Base-by-base conservation (phyloP, 108 stramenopile genomes). In the Pseudonitzschia multiseries region DNA sequence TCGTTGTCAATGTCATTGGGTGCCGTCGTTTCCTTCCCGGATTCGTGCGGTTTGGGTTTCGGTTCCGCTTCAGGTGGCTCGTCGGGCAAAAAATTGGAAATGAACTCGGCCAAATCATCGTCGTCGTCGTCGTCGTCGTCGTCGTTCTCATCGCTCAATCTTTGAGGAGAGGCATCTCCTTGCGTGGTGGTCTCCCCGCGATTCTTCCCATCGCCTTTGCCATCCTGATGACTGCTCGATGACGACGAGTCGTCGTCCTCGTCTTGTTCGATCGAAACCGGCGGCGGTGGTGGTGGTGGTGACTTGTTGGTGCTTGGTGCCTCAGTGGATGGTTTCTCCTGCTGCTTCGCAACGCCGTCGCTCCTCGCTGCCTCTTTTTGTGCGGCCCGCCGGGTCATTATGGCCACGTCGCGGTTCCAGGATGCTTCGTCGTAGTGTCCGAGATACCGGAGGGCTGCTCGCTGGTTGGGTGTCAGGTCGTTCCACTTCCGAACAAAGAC, bases 111-210 rank as follows among this genome's bases (percentile, higher is more conserved):
- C 29, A 59, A 2, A 13, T 31, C 29, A 22, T 59, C 29, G 8
- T 59, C 57, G n/a, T 31, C 57, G 27, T 59, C 57, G 0, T 59
- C 24, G n/a, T 59, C n/a, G n/a, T n/a, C n/a, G n/a, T n/a, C n/a
- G n/a, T n/a, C n/a, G n/a, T n/a, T n/a, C n/a, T n/a, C n/a, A n/a
- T n/a, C 24, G 36, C 36, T 36, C 36, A 6, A 36, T 6, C 6
- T 36, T 36, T 6, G 36, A 36, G 36, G 4, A 2, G 36, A 36
- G 36, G 36, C 36, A 36, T 36, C 36, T 36, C 36, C 6, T 6
- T 36, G 36, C 2, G 36, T 2, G 36, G 6, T 53, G 52, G 0
- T 53, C 10, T 4, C 24, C 8, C 14, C 24, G 53, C 8, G n/a
- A 24, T 6, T 10, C 4, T 24, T 15, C 22, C 24, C 53, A 15